These are phyloP conservation scores for Hysterangium stoloniferum DNA, from an alignment of 768 basidiomycete genomes.

Conservation along the genomic window DNA sequence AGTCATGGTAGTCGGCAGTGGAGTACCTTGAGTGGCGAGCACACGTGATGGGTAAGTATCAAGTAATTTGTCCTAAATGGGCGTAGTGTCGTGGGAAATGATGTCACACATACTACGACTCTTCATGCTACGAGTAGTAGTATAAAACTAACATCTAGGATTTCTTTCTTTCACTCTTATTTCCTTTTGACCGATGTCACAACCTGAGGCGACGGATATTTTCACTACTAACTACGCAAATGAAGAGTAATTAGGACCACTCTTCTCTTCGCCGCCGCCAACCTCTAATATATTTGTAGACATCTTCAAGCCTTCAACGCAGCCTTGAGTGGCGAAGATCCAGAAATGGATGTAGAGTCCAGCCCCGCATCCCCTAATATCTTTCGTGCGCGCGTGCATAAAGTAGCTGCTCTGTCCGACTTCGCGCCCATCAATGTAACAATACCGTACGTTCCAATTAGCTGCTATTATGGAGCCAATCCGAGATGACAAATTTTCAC, in stretches of 20 bases:
- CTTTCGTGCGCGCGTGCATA: constrained; percentile 49
- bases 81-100: not conserved
- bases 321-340: constrained; percentile 60
- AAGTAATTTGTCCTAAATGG: not conserved
- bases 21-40: not conserved
- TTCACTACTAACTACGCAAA: constrained; percentile 57
- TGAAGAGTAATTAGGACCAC: constrained; percentile 47
- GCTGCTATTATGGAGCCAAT: not conserved
- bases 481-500: too few relatives aligned
- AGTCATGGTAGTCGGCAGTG: not conserved
- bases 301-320: constrained; percentile 73
- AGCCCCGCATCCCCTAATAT: constrained; percentile 21
- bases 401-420: constrained; percentile 78
- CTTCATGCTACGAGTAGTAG: not conserved
- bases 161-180: not conserved
- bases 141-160: not conserved
- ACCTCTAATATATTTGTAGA: constrained; percentile 23
- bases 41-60: not conserved
- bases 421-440: constrained; percentile 86
- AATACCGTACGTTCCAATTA: constrained; percentile 30
- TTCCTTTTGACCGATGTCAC: not conserved
- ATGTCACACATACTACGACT: constrained; percentile 3
- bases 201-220: constrained; percentile 8
- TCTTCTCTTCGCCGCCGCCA: not conserved
- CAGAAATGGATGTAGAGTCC: constrained; percentile 28